Evolutionary conservation across 2,329 filamentous ascomycete genomes (phyloP).

Genomic region (Penicillium sp.): DNA sequence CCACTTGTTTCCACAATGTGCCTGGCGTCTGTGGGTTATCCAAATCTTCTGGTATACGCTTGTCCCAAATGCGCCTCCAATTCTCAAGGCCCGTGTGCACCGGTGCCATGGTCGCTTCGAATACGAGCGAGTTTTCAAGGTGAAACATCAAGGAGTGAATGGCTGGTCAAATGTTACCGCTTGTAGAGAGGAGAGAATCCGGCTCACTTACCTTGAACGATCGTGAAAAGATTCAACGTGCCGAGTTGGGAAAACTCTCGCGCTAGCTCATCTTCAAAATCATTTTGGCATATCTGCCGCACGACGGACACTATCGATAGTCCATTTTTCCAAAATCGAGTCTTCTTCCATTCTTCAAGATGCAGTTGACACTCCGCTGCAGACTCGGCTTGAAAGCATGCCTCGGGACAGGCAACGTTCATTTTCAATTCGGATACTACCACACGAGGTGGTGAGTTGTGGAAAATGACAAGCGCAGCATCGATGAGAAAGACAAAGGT

Average conservation of each 20-base stretch:
- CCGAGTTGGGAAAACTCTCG: constrained; percentile 20
- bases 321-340: constrained; percentile 16
- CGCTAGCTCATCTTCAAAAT: constrained; percentile 13
- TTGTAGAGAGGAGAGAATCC: neutral
- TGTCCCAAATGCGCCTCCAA: constrained; percentile 29
- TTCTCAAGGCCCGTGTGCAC: constrained; percentile 27
- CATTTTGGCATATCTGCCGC: constrained; percentile 20
- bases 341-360: constrained; percentile 22
- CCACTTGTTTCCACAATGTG: constrained; percentile 29
- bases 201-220: constrained; percentile 20
- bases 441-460: constrained; percentile 31
- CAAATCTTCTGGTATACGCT: constrained; percentile 19
- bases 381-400: constrained; percentile 29
- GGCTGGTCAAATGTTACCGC: constrained; percentile 8
- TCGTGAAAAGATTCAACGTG: constrained; percentile 27
- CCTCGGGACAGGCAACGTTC: constrained; percentile 27
- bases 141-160: constrained; percentile 27
- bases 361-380: constrained; percentile 20
- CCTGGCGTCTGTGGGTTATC: constrained; percentile 16
- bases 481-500: constrained; percentile 32
- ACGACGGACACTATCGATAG: constrained; percentile 21
- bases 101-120: constrained; percentile 23
- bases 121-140: constrained; percentile 26
- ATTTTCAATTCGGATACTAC: constrained; percentile 29
- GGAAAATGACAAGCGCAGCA: constrained; percentile 29